Evolutionary conservation across 768 basidiomycete genomes (phyloP), one percentile per base, ranked within the genome.

Genomic region (Xerocomus brunneocitrinus): DNA sequence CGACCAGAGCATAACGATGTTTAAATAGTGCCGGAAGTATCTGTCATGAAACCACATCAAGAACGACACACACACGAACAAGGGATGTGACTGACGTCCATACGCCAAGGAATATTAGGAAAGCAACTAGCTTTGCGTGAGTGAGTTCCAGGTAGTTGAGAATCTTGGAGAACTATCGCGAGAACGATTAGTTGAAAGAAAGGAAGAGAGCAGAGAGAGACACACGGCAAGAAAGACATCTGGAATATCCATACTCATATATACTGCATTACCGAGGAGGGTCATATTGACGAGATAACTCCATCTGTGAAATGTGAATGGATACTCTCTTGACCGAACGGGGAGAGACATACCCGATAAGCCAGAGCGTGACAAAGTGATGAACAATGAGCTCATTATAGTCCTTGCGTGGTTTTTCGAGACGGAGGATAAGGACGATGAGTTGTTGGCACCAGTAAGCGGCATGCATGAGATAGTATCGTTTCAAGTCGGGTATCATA

Each of bases 371-470:
- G 48, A 98, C 91, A 40, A 94, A 62, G 67, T 99, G 97, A 67
- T 99, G 97, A 0, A 79, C 79, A 19, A 97, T 80, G 14, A 98
- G 82, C 68, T 98, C 95, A 19, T 67, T 61, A 67, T 87, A 93
- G 67, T 99, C 97, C 67, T 89, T 92, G 47, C 97, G 81, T 0
- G 97, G 95, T 67, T 97, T 98, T 72, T 99, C 97, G 13, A 99
- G 79, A 43, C 84, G 75, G 12, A 95, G 79, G 3, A 88, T 73
- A 8, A 98, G 79, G 16, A 99, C 85, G 19, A 98, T 71, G 55
- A 95, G 78, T 67, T 99, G 94, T 65, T 98, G 95, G 44, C 84
- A 80, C 97, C 97, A 98, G 70, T 97, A 98, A 2, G 94, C 78
- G 55, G 82, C 80, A 66, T 99, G 95, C 74, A 94, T 81, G 52